Percentiles rank a stretch among this genome's conserved stretches.
These are phyloP conservation scores for Quercus engelmannii DNA, from an alignment of 306 rosid genomes.

Conservation along the genomic window DNA sequence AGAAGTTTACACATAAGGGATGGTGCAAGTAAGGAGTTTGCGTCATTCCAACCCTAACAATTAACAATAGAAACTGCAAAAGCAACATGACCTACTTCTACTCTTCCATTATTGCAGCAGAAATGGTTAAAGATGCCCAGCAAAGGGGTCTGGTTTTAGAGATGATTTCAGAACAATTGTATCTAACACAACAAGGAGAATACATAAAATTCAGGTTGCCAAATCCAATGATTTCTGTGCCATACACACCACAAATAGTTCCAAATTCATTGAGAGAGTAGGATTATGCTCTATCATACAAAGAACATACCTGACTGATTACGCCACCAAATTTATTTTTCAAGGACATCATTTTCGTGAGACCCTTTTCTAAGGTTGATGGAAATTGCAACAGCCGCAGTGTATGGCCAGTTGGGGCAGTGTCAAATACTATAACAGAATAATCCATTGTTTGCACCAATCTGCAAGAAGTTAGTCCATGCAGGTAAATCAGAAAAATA, in stretches of 20 bases:
- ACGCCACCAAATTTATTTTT: slow-evolving; percentile 92
- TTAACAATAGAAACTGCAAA: background rate
- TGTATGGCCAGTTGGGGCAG: slow-evolving; percentile 99
- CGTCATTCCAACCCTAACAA: background rate
- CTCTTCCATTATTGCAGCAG: background rate
- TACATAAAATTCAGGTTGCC: background rate
- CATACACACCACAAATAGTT: slow-evolving; percentile 7
- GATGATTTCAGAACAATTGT: background rate
- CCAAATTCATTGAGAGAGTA: background rate
- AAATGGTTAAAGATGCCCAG: slow-evolving; percentile 1
- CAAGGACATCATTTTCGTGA: slow-evolving; percentile 89
- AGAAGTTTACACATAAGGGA: background rate
- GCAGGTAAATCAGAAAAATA: slow-evolving; percentile 8
- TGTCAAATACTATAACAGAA: slow-evolving; percentile 93
- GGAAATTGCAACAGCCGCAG: slow-evolving; percentile 96
- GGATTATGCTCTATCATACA: background rate
- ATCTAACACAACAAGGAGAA: background rate
- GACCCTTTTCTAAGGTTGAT: slow-evolving; percentile 92
- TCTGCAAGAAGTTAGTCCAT: slow-evolving; percentile 43
- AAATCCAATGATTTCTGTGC: background rate
- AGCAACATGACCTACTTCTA: background rate
- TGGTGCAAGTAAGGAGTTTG: background rate
- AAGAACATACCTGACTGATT: slow-evolving; percentile 67
- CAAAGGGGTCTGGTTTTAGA: background rate
- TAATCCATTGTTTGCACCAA: slow-evolving; percentile 99